These are phyloP conservation scores for Taphrina wiesneri DNA, from an alignment of 1,139 yeast genomes.

Conservation along the genomic window DNA sequence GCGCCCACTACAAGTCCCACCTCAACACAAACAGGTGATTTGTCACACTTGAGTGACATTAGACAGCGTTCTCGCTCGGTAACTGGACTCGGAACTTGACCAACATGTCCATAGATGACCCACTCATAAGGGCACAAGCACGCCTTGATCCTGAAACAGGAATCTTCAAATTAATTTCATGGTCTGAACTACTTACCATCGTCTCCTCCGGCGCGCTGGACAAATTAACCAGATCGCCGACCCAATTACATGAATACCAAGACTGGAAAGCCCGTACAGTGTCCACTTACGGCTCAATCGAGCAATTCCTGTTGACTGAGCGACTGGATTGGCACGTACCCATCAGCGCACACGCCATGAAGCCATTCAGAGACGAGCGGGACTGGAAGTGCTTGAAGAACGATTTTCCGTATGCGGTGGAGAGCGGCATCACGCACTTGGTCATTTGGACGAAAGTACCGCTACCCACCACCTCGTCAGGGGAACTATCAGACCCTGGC, in stretches of 20 bases:
- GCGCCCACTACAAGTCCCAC: background rate
- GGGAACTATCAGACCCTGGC: background rate
- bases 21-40: background rate
- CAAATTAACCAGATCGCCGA: slow-evolving; percentile 45
- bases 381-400: slow-evolving; percentile 48
- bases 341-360: background rate
- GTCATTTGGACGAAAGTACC: slow-evolving; percentile 49
- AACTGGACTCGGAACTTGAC: no score
- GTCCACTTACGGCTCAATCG: slow-evolving; percentile 43
- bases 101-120: background rate
- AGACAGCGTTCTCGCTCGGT: no score
- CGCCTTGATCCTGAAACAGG: slow-evolving; percentile 24
- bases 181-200: slow-evolving; percentile 9
- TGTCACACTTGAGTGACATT: no score
- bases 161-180: background rate
- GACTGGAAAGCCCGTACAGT: slow-evolving; percentile 44
- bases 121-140: background rate
- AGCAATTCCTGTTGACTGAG: slow-evolving; percentile 44
- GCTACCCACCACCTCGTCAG: slow-evolving; percentile 37
- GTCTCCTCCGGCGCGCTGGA: slow-evolving; percentile 36
- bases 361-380: slow-evolving; percentile 39
- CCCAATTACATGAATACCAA: slow-evolving; percentile 45
- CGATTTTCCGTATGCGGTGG: slow-evolving; percentile 50
- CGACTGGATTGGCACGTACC: slow-evolving; percentile 43
- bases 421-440: slow-evolving; percentile 46